Base-by-base conservation (phyloP, 2,329 filamentous ascomycete species). In the Parafenestella ontariensis region DNA sequence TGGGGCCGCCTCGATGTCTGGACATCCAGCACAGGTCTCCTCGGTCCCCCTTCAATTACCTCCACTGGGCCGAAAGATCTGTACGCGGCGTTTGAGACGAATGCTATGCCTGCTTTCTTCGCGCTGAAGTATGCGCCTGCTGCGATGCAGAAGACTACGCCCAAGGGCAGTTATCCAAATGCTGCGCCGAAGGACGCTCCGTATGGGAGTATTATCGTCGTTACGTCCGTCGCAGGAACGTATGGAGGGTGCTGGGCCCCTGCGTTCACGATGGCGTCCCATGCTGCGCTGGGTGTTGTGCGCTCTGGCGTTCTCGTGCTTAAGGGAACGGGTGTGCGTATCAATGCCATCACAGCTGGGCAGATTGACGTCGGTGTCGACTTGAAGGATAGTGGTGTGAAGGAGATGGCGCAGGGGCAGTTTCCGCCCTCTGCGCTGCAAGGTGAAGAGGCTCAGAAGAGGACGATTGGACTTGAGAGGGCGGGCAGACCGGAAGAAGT, bases 201-300 rank as follows among this genome's bases (percentile, higher is more conserved):
- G n/a, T 88, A 88, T 64, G 85, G 85, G 2, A 83, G 80, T 59
- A 87, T 88, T 53, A 80, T 88, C 39, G 84, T 88, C n/a, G 83
- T 88, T 2, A 81, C 80, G 17, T 81, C 77, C 40, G 83, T 86
- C 0, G 85, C 85, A 1, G 82, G 80, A 23, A 82, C 81, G 20
- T 83, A 85, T 57, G 85, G 85, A 7, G 76, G 79, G 3, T 85
- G 83, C 64, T 86, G 84, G 83, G 84, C 84, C 0, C 83, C 84
- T 0, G 81, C 79, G n/a, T 86, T 84, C 54, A 87, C 85, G 0
- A 86, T 88, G 82, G 78, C 78, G 7, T 80, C 78, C 7, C 85
- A 87, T 65, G 85, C 86, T 1, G 85, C 84, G 2, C 71, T 88
- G 15, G 85, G 86, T 0, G 85, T 87, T 0, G 86, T 88, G 1